These are phyloP conservation scores for Trifolium pratense DNA, from an alignment of 306 rosid genomes.

Conservation along the genomic window DNA sequence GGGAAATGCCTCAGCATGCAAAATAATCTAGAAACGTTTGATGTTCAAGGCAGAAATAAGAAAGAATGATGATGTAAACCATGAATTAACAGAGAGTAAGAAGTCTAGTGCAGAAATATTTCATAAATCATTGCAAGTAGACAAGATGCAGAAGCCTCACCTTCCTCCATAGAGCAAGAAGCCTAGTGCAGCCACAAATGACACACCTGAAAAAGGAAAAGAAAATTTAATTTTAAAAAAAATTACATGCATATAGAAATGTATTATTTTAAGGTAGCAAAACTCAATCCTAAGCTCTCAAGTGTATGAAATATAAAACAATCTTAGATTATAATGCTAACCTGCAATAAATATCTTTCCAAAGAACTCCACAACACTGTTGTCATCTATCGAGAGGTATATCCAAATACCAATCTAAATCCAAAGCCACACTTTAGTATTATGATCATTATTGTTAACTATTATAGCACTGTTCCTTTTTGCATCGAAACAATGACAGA, in stretches of 20 bases:
- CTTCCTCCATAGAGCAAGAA: constrained; percentile 97
- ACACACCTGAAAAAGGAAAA: constrained; percentile 60
- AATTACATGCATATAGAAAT: constrained; percentile 10
- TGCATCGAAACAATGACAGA: no score
- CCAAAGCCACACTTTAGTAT: constrained; percentile 37
- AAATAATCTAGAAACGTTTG: constrained; percentile 66
- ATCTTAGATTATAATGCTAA: constrained; percentile 47
- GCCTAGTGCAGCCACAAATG: constrained; percentile 88
- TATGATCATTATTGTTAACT: constrained; percentile 26
- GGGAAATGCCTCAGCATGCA: constrained; percentile 98
- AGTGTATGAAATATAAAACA: constrained; percentile 29
- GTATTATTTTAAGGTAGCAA: constrained; percentile 24
- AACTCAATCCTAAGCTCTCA: constrained; percentile 34
- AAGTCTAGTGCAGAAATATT: constrained; percentile 30
- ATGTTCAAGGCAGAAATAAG: neutral
- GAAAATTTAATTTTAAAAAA: neutral
- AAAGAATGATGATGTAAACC: constrained; percentile 5
- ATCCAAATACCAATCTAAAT: constrained; percentile 86
- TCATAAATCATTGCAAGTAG: constrained; percentile 35
- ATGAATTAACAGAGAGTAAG: constrained; percentile 33
- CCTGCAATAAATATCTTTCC: constrained; percentile 94
- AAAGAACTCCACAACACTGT: constrained; percentile 56
- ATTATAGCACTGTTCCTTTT: neutral
- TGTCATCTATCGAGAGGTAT: constrained; percentile 77
- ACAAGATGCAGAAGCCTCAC: constrained; percentile 57